These are phyloP conservation scores for Penicillium egyptiacum DNA, from an alignment of 495 filamentous ascomycete species.

Conservation along the genomic window DNA sequence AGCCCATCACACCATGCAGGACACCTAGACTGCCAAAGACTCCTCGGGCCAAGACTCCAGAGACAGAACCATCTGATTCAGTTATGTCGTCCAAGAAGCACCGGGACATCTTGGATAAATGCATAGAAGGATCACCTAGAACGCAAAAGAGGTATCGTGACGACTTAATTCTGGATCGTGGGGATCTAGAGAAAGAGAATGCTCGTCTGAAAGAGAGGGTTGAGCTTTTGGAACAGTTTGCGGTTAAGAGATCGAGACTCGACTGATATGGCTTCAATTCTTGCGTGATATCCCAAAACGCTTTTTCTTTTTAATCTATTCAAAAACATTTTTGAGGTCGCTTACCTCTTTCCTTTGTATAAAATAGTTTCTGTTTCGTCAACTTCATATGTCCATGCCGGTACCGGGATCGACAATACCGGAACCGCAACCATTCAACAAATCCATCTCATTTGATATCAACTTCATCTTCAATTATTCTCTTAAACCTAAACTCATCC, in stretches of 20 bases:
- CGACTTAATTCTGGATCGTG: background rate
- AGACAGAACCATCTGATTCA: background rate
- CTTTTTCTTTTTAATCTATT: background rate
- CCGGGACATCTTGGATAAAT: background rate
- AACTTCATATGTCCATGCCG: background rate
- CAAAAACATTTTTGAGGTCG: background rate
- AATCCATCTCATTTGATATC: background rate
- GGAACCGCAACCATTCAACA: background rate
- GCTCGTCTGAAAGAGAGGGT: background rate
- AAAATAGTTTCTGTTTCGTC: background rate
- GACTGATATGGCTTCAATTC: background rate
- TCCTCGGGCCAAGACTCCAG: background rate
- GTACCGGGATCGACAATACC: slow-evolving; percentile 11
- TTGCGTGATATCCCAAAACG: background rate
- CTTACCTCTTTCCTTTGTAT: background rate
- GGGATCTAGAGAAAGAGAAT: background rate
- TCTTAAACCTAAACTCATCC: background rate
- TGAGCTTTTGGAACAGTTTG: background rate
- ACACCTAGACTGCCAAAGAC: background rate
- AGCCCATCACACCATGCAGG: background rate
- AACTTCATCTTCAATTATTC: background rate
- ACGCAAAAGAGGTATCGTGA: background rate
- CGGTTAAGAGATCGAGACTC: background rate
- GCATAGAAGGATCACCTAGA: background rate
- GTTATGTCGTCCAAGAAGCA: background rate